Evolutionary conservation across 1,284 basidiomycete species (phyloP), one percentile per base, ranked within the genome.

Genomic region (Marasmius oreades): DNA sequence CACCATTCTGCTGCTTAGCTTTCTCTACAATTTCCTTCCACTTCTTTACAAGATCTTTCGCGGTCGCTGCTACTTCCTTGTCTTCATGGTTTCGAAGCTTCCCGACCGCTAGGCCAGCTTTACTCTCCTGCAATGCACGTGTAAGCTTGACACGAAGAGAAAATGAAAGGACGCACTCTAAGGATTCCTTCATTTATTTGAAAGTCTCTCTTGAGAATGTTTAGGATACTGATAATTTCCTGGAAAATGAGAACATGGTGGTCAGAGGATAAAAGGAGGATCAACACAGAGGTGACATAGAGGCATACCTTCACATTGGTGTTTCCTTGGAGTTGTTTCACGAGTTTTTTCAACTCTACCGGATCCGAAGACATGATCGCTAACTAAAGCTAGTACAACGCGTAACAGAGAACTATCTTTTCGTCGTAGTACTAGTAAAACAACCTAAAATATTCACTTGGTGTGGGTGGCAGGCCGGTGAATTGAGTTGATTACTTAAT

Each of bases 41-140:
- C 69, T 89, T 88, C 73, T 88, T 92, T 47, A 98, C 95, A 34
- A 98, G 80, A 63, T 95, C 93, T 70, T 98, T 98, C 12, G 96
- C 93, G 3, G 93, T 76, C 56, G 92, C 87, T 2, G 92, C 72
- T 2, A 98, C 84, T 20, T 84, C 80, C 64, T 90, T 88, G 18
- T 85, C 78, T 0, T 82, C 71, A 68, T 94, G 85, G 28, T 81
- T 80, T 46, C 95, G 84, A 24, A 98, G 78, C 75, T 97, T 98
- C 51, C 94, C 95, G 2, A 98, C 92, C 0, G 93, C 92, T 11
- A 97, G 77, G 58, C 95, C 95, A 3, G 92, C 92, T 74, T 92
- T 94, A 66, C 92, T 94, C 70, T 93, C 91, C 92, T 93, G 66
- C 34, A 56, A 23, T 50, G 44, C 50, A 60, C 44, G 47, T 53